Evolutionary conservation across 2,329 filamentous ascomycete species (phyloP).

Genomic region (Colletotrichum sp.): DNA sequence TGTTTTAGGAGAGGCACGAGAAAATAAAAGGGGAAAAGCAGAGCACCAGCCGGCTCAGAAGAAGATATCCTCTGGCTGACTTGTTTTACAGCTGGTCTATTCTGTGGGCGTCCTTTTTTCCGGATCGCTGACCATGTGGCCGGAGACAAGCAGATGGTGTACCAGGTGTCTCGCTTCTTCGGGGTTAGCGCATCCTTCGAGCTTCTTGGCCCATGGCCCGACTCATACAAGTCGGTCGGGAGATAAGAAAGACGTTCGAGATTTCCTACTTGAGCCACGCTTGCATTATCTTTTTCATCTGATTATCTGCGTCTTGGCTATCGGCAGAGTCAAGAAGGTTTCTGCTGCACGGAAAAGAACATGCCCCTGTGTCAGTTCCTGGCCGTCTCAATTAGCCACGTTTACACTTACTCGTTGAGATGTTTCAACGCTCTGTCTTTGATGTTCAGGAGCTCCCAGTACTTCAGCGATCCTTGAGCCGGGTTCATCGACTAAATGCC

Average conservation of each 20-base stretch:
- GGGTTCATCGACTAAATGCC: background rate
- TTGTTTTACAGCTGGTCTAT: background rate
- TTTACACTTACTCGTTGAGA: background rate
- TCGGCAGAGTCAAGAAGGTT: background rate
- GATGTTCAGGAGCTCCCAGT: background rate
- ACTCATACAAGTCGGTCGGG: background rate
- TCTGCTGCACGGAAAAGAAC: background rate
- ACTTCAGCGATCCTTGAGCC: background rate
- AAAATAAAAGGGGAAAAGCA: background rate
- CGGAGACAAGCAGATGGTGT: background rate
- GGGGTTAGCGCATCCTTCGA: slow-evolving; percentile 1
- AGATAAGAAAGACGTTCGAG: slow-evolving; percentile 10
- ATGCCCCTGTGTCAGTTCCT: background rate
- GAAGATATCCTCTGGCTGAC: background rate
- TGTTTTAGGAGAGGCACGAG: background rate
- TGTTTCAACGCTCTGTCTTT: background rate
- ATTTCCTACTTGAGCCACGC: background rate
- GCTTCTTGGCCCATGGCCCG: background rate
- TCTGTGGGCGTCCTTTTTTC: background rate
- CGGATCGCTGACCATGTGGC: slow-evolving; percentile 12
- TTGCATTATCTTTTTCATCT: slow-evolving; percentile 6
- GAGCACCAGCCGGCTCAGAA: background rate
- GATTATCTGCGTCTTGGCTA: background rate
- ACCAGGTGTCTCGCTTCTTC: slow-evolving; percentile 8
- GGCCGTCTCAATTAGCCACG: background rate